A percentile compares a stretch with the other conserved stretches of the same genome.
Evolutionary conservation across 192 early-diverging fungal species (phyloP).

Genomic region (Entomortierella lignicola): DNA sequence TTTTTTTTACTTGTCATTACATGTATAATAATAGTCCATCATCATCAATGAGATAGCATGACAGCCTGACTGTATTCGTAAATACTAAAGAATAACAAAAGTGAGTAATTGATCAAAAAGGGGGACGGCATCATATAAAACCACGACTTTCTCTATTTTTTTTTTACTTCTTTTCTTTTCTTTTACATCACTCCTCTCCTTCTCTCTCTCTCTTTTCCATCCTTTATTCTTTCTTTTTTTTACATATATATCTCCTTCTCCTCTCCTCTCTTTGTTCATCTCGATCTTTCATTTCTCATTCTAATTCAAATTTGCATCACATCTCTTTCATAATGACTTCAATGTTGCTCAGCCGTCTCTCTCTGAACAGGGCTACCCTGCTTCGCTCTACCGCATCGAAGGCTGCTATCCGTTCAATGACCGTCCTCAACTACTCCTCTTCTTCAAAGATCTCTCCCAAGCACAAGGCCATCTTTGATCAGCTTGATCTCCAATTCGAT

Average conservation of each 20-base stretch:
- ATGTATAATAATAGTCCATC: no score
- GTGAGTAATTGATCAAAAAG: not conserved
- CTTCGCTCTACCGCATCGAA: constrained; percentile 37
- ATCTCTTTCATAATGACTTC: constrained; percentile 34
- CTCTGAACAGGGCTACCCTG: constrained; percentile 33
- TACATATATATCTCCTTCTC: no score
- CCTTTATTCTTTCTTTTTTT: not conserved
- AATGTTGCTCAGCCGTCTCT: constrained; percentile 37
- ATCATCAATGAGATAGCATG: no score
- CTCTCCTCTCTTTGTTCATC: constrained; percentile 3
- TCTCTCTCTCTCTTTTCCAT: constrained; percentile 2
- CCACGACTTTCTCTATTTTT: not conserved
- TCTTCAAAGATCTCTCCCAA: constrained; percentile 40
- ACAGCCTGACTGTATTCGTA: no score
- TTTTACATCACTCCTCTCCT: constrained; percentile 11
- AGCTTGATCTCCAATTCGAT: constrained; percentile 71
- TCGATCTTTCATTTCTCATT: not conserved
- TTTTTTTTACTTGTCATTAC: no score
- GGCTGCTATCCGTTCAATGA: constrained; percentile 43
- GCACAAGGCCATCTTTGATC: constrained; percentile 63
- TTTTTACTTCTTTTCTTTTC: not conserved
- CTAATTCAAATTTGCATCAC: not conserved
- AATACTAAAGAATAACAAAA: not conserved
- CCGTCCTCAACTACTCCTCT: constrained; percentile 53
- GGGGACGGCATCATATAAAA: not conserved